Evolutionary conservation across 371 early-diverging fungal species (phyloP).

Genomic region (Rhizopus arrhizus): DNA sequence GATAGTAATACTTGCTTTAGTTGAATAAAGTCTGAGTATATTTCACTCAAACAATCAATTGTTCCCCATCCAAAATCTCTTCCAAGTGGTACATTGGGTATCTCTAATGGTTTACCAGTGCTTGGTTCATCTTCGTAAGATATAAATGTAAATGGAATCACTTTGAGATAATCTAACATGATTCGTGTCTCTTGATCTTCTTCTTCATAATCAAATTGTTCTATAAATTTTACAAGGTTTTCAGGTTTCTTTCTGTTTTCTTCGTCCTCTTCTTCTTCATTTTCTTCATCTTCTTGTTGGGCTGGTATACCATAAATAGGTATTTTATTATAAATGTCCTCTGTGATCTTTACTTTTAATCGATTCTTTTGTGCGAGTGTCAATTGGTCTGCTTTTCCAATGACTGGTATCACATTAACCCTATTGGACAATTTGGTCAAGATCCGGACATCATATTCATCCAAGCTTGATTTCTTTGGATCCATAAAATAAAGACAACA

Average conservation of each 20-base stretch:
- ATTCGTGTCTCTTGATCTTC: slow-evolving; percentile 54
- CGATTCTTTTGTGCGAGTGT: slow-evolving; percentile 86
- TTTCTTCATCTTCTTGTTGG: slow-evolving; percentile 63
- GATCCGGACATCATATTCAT: slow-evolving; percentile 89
- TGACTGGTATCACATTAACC: slow-evolving; percentile 96
- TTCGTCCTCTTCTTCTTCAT: slow-evolving; percentile 52
- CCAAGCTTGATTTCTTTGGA: slow-evolving; percentile 70
- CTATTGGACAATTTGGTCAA: slow-evolving; percentile 81
- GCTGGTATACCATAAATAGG: slow-evolving; percentile 71
- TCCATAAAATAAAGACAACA: slow-evolving; percentile 96
- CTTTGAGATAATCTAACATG: slow-evolving; percentile 53
- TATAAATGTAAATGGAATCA: slow-evolving; percentile 79
- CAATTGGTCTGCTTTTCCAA: slow-evolving; percentile 96
- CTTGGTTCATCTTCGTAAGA: slow-evolving; percentile 68
- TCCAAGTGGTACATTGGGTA: slow-evolving; percentile 67
- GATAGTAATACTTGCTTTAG: slow-evolving; percentile 62
- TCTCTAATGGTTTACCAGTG: slow-evolving; percentile 69
- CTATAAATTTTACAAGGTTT: slow-evolving; percentile 27
- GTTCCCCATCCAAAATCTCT: slow-evolving; percentile 98
- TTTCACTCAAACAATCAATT: slow-evolving; percentile 83
- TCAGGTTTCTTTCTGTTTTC: slow-evolving; percentile 22
- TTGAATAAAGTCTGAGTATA: slow-evolving; percentile 78
- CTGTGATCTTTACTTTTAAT: slow-evolving; percentile 76
- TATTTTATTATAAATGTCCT: slow-evolving; percentile 65
- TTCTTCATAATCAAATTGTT: slow-evolving; percentile 52